A percentile compares a stretch with the other conserved stretches of the same genome.
These are phyloP conservation scores for Triangularia setosa DNA, from an alignment of 2,329 filamentous ascomycete species.

Conservation along the genomic window DNA sequence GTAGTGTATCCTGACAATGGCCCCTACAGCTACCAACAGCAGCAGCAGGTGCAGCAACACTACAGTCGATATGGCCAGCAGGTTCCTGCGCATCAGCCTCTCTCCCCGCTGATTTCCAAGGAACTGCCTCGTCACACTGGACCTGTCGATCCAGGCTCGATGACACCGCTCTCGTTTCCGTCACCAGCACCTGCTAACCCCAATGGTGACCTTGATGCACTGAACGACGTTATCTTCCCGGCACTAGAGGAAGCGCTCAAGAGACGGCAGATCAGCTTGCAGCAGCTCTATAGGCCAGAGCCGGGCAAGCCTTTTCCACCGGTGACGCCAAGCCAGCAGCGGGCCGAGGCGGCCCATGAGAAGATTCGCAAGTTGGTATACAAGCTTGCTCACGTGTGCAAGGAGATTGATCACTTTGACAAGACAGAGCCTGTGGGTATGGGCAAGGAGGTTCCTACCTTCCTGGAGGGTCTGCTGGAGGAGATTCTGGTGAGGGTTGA, in stretches of 20 bases:
- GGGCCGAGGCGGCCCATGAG: slow-evolving; percentile 71
- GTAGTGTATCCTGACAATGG: neutral
- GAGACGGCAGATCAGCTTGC: slow-evolving; percentile 63
- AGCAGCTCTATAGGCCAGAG: slow-evolving; percentile 44
- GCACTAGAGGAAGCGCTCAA: slow-evolving; percentile 88
- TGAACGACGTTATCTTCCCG: slow-evolving; percentile 88
- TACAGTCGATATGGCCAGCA: neutral
- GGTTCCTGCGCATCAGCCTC: neutral
- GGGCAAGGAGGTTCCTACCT: slow-evolving; percentile 84
- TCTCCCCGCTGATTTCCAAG: neutral
- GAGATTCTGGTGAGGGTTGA: slow-evolving; percentile 91
- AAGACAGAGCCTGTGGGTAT: slow-evolving; percentile 84
- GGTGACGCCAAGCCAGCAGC: slow-evolving; percentile 61
- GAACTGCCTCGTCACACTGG: slow-evolving; percentile 20
- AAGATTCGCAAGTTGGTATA: slow-evolving; percentile 75
- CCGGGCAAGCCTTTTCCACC: slow-evolving; percentile 32
- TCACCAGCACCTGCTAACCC: slow-evolving; percentile 53
- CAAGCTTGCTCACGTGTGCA: slow-evolving; percentile 78
- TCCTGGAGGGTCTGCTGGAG: slow-evolving; percentile 87
- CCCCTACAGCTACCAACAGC: neutral
- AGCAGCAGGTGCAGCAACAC: neutral
- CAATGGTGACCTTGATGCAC: slow-evolving; percentile 73
- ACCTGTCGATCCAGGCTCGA: slow-evolving; percentile 20
- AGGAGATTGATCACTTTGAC: slow-evolving; percentile 87
- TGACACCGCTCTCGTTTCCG: slow-evolving; percentile 47